Conservation (phyloP, 2,329 filamentous ascomycete species). For the Claviceps maximensis region DNA sequence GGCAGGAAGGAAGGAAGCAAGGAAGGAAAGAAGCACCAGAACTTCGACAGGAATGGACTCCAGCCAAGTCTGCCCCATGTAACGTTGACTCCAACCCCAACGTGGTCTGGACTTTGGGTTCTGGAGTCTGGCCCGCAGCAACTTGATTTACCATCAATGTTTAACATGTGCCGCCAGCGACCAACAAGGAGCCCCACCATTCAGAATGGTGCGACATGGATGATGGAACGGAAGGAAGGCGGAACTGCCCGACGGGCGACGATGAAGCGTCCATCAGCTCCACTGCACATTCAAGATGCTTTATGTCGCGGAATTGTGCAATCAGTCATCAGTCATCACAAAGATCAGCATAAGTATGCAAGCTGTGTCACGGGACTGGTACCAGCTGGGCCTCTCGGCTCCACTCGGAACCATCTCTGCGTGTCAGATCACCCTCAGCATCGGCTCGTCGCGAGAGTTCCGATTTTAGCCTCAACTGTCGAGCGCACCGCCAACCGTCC, state of each 20-base stretch:
- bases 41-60: not conserved
- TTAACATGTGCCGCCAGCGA: not conserved
- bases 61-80: slow-evolving; percentile 1
- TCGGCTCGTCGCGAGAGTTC: not conserved
- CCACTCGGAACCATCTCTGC: not conserved
- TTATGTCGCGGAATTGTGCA: not conserved
- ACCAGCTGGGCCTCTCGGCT: not conserved
- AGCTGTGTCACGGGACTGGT: not conserved
- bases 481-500: not conserved
- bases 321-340: not conserved
- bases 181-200: not conserved
- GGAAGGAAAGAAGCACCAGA: not conserved
- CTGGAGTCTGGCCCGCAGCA: not conserved
- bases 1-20: too few species aligned
- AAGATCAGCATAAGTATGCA: too few species aligned
- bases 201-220: not conserved
- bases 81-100: slow-evolving; percentile 9
- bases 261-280: not conserved
- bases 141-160: not conserved
- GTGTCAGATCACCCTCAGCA: not conserved
- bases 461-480: not conserved
- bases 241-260: not conserved
- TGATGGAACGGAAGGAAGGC: not conserved
- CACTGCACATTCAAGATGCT: too few species aligned
- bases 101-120: not conserved